These are phyloP conservation scores for Verticillium albo-atrum DNA, from an alignment of 2,329 filamentous ascomycete species.

Conservation along the genomic window DNA sequence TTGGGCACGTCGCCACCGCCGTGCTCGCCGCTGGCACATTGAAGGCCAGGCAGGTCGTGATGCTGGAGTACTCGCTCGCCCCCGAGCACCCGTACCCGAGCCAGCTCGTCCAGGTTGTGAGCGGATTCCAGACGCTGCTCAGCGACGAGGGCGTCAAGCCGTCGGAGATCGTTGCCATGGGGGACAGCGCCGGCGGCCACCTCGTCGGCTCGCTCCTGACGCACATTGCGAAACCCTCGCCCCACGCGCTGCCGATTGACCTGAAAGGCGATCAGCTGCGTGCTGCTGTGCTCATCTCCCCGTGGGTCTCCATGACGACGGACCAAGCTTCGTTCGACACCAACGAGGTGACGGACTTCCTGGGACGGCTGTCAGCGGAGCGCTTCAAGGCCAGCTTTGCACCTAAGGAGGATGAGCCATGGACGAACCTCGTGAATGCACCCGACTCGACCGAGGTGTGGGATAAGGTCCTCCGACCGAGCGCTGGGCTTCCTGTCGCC, in stretches of 20 bases:
- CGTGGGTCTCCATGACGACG: slow-evolving; percentile 14
- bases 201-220: slow-evolving; percentile 13
- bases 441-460: slow-evolving; percentile 2
- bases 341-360: slow-evolving; percentile 14
- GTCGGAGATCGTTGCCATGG: slow-evolving; percentile 13
- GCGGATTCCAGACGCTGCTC: slow-evolving; percentile 13
- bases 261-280: slow-evolving; percentile 4
- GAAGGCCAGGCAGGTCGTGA: slow-evolving; percentile 8
- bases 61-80: slow-evolving; percentile 17
- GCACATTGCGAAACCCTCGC: slow-evolving; percentile 13
- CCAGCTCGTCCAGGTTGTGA: slow-evolving; percentile 16
- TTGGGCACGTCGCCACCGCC: slow-evolving; percentile 14
- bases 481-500: not conserved
- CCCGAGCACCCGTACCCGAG: slow-evolving; percentile 15
- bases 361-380: slow-evolving; percentile 1
- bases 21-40: slow-evolving; percentile 6
- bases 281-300: slow-evolving; percentile 12
- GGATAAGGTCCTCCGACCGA: not conserved
- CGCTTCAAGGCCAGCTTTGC: slow-evolving; percentile 1
- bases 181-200: slow-evolving; percentile 18
- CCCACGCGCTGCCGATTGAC: slow-evolving; percentile 9
- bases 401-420: slow-evolving; percentile 3
- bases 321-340: slow-evolving; percentile 10
- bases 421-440: slow-evolving; percentile 4
- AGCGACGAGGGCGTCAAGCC: slow-evolving; percentile 2